A percentile compares a stretch with the other conserved stretches of the same genome.
Conservation (phyloP, 176 grass and related monocot species). For the Oryza nivara region DNA sequence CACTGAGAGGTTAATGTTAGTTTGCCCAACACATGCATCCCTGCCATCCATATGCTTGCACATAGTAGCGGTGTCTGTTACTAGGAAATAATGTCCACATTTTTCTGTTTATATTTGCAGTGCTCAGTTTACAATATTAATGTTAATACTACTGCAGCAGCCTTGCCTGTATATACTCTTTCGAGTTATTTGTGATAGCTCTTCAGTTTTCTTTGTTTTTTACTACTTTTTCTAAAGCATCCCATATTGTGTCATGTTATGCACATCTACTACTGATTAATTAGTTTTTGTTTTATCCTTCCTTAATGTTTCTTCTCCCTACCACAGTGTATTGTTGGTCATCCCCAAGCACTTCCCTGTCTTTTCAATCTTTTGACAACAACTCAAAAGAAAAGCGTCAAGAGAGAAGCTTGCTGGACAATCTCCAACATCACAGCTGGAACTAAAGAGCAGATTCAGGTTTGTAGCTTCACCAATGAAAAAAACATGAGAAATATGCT, state of each 20-base stretch:
- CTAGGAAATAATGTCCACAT: neutral
- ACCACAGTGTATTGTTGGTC: constrained; percentile 56
- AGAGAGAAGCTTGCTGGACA: constrained; percentile 70
- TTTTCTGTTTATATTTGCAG: too few relatives aligned
- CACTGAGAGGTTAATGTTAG: neutral
- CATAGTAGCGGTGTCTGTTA: neutral
- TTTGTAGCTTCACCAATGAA: neutral
- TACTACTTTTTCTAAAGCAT: neutral
- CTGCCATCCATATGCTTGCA: neutral
- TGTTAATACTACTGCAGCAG: neutral
- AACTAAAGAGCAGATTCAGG: constrained; percentile 75
- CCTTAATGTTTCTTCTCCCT: neutral
- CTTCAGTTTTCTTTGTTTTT: neutral
- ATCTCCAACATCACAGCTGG: constrained; percentile 77
- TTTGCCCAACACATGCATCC: neutral
- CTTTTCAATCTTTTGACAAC: constrained; percentile 60
- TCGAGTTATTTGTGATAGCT: neutral
- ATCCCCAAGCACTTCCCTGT: constrained; percentile 48
- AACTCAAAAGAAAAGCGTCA: constrained; percentile 64
- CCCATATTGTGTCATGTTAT: neutral
- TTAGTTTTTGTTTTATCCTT: neutral
- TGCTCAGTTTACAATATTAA: neutral
- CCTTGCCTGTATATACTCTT: neutral
- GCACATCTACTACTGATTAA: neutral
- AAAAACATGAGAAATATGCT: neutral